These are phyloP conservation scores for Diaporthe caulivora DNA, from an alignment of 2,329 filamentous ascomycete species.

Conservation along the genomic window DNA sequence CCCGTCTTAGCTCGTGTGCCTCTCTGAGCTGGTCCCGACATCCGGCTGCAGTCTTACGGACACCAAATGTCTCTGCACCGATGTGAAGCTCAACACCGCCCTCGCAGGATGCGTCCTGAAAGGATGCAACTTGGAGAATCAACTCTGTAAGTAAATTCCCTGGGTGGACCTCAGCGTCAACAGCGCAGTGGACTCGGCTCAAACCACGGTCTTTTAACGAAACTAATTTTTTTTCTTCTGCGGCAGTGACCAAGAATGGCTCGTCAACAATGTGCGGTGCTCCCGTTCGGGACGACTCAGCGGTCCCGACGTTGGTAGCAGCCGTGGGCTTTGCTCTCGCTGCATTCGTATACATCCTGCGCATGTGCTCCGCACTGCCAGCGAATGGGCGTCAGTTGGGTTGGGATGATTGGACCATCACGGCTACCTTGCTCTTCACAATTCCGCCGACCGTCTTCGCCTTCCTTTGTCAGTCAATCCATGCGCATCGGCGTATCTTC, in stretches of 20 bases:
- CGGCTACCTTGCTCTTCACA: background rate
- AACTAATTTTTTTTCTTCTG: background rate
- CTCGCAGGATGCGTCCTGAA: constrained; percentile 11
- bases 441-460: constrained; percentile 14
- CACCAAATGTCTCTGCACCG: constrained; percentile 14
- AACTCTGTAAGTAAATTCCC: background rate
- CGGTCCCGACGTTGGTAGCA: background rate
- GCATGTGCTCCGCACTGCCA: constrained; percentile 9
- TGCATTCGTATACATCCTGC: constrained; percentile 8
- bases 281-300: background rate
- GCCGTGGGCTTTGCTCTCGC: constrained; percentile 7
- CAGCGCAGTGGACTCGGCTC: too few relatives aligned
- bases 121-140: constrained; percentile 8
- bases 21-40: background rate
- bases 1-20: constrained; percentile 26
- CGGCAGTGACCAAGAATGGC: constrained; percentile 18
- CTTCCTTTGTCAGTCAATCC: background rate
- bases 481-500: too few relatives aligned
- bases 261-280: constrained; percentile 6
- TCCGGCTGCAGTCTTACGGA: constrained; percentile 13
- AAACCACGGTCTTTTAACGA: background rate
- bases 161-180: too few relatives aligned
- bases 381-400: background rate
- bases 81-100: constrained; percentile 12
- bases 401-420: constrained; percentile 27